Conservation (phyloP, 2,329 filamentous ascomycete species). For the Teratosphaeriaceae sp. region DNA sequence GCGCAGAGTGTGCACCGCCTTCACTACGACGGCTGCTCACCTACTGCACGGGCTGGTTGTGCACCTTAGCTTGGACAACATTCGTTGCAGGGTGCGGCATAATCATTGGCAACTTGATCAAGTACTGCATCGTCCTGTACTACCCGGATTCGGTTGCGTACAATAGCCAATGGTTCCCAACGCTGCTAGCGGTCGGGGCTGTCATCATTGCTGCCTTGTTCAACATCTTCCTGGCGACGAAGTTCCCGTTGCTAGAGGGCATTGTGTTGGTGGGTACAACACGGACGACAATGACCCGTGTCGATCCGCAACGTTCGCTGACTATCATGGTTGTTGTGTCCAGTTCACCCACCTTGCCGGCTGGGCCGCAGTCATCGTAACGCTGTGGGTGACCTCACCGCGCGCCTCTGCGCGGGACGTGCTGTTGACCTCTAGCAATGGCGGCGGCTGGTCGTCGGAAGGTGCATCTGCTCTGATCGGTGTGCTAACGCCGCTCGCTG, state of each 20-base stretch:
- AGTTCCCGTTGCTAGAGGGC: constrained; percentile 42
- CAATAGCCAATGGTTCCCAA: constrained; percentile 5
- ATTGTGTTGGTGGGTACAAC: no score
- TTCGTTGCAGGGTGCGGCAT: constrained; percentile 3
- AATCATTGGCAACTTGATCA: constrained; percentile 5
- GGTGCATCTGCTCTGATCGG: constrained; percentile 32
- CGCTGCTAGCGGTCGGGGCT: constrained; percentile 20
- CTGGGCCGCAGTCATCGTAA: constrained; percentile 46
- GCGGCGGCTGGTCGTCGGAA: constrained; percentile 37
- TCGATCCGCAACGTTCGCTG: no score
- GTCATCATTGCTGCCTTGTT: constrained; percentile 19
- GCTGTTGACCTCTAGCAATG: constrained; percentile 40
- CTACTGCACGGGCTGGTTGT: constrained; percentile 30
- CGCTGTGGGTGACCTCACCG: constrained; percentile 30
- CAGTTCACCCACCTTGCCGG: constrained; percentile 46
- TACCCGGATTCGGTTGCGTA: background rate
- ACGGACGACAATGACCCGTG: no score
- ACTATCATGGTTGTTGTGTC: no score
- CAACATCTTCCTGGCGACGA: constrained; percentile 38
- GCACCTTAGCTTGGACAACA: background rate
- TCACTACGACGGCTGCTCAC: constrained; percentile 41
- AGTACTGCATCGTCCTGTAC: background rate
- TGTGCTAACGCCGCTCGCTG: constrained; percentile 20
- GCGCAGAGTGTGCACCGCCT: constrained; percentile 41
- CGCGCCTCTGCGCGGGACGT: constrained; percentile 3